Percentiles rank a stretch among this genome's conserved stretches.
These are phyloP conservation scores for Aspergillus viridinutans DNA, from an alignment of 2,329 filamentous ascomycete species.

Conservation along the genomic window DNA sequence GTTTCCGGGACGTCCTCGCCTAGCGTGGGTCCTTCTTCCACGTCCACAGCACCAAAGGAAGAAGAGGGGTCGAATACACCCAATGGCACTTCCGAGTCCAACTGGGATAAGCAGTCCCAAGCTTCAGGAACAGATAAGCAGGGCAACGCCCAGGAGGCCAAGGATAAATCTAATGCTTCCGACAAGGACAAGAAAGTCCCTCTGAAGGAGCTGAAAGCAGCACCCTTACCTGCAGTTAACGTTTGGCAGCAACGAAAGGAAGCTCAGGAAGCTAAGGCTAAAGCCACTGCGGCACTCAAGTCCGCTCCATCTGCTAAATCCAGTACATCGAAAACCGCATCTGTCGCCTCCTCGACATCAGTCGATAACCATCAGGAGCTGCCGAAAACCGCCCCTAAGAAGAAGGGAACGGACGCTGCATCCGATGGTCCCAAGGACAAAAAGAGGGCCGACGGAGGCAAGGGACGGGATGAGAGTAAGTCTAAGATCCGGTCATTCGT, in stretches of 20 bases:
- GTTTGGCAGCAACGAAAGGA: constrained; percentile 79
- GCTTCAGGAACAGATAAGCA: constrained; percentile 59
- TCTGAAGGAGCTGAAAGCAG: constrained; percentile 66
- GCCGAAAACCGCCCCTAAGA: constrained; percentile 37
- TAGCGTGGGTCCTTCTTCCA: constrained; percentile 51
- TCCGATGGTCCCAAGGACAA: constrained; percentile 30
- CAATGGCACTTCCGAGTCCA: constrained; percentile 61
- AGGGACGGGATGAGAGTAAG: constrained; percentile 37
- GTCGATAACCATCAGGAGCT: constrained; percentile 38
- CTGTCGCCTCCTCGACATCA: constrained; percentile 24
- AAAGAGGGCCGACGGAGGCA: constrained; percentile 39
- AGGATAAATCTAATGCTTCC: constrained; percentile 43
- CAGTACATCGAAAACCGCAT: constrained; percentile 22
- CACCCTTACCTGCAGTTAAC: constrained; percentile 78
- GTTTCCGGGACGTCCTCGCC: constrained; percentile 49
- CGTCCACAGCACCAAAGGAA: constrained; percentile 53
- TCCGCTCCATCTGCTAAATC: constrained; percentile 18
- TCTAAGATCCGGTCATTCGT: neutral
- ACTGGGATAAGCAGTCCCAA: constrained; percentile 64
- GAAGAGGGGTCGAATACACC: constrained; percentile 59
- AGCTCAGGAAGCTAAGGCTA: constrained; percentile 52
- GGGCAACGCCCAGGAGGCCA: constrained; percentile 42
- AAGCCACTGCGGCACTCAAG: constrained; percentile 32
- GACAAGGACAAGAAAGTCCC: constrained; percentile 59
- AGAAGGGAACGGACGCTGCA: constrained; percentile 33